phyloP scores from a whole-genome alignment of 2,329 filamentous ascomycete species.

The Macrophomina pseudophaseolina region DNA sequence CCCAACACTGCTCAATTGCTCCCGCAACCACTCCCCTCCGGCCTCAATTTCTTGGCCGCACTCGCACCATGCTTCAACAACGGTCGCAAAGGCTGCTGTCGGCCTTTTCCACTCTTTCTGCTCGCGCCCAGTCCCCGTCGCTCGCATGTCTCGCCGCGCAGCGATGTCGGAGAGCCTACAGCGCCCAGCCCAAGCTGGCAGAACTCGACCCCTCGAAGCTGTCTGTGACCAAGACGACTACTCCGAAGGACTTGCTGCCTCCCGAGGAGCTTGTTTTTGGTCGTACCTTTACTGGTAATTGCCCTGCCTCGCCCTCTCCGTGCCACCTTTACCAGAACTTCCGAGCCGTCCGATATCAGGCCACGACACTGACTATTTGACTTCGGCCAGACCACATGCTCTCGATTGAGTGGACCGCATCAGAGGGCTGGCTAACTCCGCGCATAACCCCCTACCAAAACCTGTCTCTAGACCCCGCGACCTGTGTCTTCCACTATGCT shows the following conservation, averaged over 20 bases:
- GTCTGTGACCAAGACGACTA: slow-evolving; percentile 72
- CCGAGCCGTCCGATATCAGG: slow-evolving; percentile 10
- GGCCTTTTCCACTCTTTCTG: slow-evolving; percentile 40
- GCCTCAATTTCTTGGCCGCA: slow-evolving; percentile 10
- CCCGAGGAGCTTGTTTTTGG: slow-evolving; percentile 89
- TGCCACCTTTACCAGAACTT: background rate
- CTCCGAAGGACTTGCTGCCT: slow-evolving; percentile 75
- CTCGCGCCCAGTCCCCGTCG: slow-evolving; percentile 31
- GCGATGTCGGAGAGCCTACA: slow-evolving; percentile 58
- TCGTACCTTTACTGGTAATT: slow-evolving; percentile 80
- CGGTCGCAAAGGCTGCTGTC: slow-evolving; percentile 57
- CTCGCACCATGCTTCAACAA: slow-evolving; percentile 44
- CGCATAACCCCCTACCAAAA: slow-evolving; percentile 94
- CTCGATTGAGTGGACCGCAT: slow-evolving; percentile 87
- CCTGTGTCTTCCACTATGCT: slow-evolving; percentile 97
- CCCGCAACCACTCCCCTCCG: background rate
- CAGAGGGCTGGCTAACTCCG: slow-evolving; percentile 81
- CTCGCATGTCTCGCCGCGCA: slow-evolving; percentile 37
- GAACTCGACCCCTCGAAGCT: slow-evolving; percentile 81
- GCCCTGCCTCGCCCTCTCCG: background rate
- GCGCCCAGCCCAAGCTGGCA: slow-evolving; percentile 60
- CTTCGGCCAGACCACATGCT: slow-evolving; percentile 85
- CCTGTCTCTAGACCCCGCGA: slow-evolving; percentile 92
- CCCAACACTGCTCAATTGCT: slow-evolving; percentile 22
- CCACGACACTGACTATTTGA: slow-evolving; percentile 13